Percentiles rank a stretch among this genome's conserved stretches.
Conservation (phyloP, 106 monocot genomes). For the Phalaenopsis aphrodite region DNA sequence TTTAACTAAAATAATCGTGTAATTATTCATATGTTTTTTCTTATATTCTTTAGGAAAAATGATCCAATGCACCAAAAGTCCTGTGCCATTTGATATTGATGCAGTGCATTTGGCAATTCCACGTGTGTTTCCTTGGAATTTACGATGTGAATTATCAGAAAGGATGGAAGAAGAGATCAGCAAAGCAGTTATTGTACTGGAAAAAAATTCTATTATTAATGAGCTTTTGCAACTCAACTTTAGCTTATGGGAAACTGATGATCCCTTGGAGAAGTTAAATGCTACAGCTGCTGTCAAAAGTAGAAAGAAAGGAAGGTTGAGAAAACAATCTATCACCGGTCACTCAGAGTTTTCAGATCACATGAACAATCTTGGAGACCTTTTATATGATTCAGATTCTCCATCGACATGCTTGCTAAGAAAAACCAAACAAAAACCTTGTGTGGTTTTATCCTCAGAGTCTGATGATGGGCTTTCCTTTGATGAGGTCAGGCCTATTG, state of each 20-base stretch:
- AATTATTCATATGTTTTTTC: background rate
- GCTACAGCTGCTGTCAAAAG: conserved; percentile 7
- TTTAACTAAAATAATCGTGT: background rate
- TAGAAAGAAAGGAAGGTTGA: conserved; percentile 27
- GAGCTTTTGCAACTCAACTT: conserved; percentile 7
- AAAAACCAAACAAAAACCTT: conserved; percentile 25
- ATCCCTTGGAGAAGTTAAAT: conserved; percentile 16
- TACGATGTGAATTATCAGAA: conserved; percentile 62
- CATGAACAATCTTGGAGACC: conserved; percentile 28
- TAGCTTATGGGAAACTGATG: conserved; percentile 1
- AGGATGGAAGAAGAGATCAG: conserved; percentile 50
- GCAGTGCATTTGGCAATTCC: conserved; percentile 51
- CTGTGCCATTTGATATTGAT: conserved; percentile 57
- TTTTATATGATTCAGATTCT: conserved; percentile 30
- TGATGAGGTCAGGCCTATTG: conserved; percentile 17
- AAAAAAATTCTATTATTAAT: conserved; percentile 24
- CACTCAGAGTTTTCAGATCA: conserved; percentile 22
- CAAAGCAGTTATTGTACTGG: conserved; percentile 24
- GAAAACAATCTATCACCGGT: conserved; percentile 16
- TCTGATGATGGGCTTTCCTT: conserved; percentile 44
- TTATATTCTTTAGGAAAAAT: background rate
- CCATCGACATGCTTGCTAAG: conserved; percentile 21
- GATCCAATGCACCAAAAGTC: conserved; percentile 13
- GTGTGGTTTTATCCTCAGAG: conserved; percentile 46
- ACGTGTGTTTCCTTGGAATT: conserved; percentile 52